phyloP scores from a whole-genome alignment of 164 flowering plant species.

The Santalum album region DNA sequence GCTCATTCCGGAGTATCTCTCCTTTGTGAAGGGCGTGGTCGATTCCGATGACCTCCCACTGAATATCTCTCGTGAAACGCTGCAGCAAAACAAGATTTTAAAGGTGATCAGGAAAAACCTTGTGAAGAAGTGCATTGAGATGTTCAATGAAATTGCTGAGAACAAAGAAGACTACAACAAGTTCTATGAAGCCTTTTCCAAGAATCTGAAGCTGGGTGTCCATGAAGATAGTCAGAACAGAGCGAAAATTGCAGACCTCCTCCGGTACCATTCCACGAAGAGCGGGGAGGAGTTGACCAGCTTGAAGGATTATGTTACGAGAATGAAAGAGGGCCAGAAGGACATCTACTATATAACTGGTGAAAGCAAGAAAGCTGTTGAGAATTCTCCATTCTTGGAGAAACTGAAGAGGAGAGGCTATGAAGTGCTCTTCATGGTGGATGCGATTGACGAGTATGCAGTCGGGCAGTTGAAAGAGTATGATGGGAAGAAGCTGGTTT shows the following conservation, averaged over 20 bases:
- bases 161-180: slow-evolving; percentile 54
- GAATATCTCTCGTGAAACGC: slow-evolving; percentile 62
- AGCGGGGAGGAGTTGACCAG: slow-evolving; percentile 73
- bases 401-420: slow-evolving; percentile 54
- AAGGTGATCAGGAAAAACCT: slow-evolving; percentile 61
- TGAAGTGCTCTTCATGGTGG: slow-evolving; percentile 65
- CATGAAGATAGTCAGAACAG: slow-evolving; percentile 58
- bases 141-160: slow-evolving; percentile 54
- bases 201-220: slow-evolving; percentile 59
- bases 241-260: slow-evolving; percentile 48
- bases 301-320: slow-evolving; percentile 63
- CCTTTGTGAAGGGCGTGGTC: slow-evolving; percentile 51
- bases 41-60: slow-evolving; percentile 60
- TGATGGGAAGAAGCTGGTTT: slow-evolving; percentile 67
- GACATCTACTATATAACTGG: slow-evolving; percentile 65
- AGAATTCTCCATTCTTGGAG: slow-evolving; percentile 68
- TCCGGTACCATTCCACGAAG: slow-evolving; percentile 52
- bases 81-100: slow-evolving; percentile 61
- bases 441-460: slow-evolving; percentile 68
- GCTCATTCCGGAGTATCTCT: slow-evolving; percentile 48
- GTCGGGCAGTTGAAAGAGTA: slow-evolving; percentile 57
- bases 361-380: slow-evolving; percentile 65
- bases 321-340: slow-evolving; percentile 69
- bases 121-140: slow-evolving; percentile 67
- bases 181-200: slow-evolving; percentile 57